Evolutionary conservation across 2,329 filamentous ascomycete genomes (phyloP).

Genomic region (Sclerotinia glacialis): DNA sequence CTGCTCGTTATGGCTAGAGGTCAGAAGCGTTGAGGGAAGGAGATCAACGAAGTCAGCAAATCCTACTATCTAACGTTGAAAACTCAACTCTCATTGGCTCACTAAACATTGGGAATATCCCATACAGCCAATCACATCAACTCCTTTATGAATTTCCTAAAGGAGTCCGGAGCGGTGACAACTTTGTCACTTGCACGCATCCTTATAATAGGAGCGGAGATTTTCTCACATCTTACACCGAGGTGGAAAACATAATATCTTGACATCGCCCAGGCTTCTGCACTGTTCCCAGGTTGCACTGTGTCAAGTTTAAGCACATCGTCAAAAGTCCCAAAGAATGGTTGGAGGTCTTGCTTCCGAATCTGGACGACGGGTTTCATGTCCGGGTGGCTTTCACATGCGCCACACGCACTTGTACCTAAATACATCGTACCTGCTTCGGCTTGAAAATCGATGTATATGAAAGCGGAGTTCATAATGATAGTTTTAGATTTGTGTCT

Average conservation of each 20-base stretch:
- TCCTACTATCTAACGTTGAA: not conserved
- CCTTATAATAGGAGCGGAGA: conserved; percentile 13
- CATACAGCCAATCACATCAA: conserved; percentile 10
- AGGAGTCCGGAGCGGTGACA: conserved; percentile 18
- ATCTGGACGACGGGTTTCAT: conserved; percentile 9
- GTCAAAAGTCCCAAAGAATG: not conserved
- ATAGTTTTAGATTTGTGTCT: not conserved
- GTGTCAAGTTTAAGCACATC: not conserved
- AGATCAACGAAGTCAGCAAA: not conserved
- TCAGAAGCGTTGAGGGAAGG: not conserved
- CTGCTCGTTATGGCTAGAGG: conserved; percentile 4
- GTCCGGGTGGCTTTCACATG: not conserved
- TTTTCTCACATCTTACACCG: not conserved
- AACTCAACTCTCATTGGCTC: conserved; percentile 5
- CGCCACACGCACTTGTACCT: conserved; percentile 3
- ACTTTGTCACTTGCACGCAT: conserved; percentile 6
- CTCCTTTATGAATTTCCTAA: conserved; percentile 11
- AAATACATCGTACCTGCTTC: not conserved
- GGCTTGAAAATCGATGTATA: not conserved
- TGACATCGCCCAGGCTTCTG: not conserved
- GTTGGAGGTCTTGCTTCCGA: not conserved
- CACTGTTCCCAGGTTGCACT: not conserved
- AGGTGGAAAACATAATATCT: not conserved
- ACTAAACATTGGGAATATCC: not conserved
- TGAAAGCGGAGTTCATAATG: not conserved